Evolutionary conservation across 805 yeast genomes (phyloP), one percentile per base, ranked within the genome.

Genomic region (Tetrapisispora iriomotensis): DNA sequence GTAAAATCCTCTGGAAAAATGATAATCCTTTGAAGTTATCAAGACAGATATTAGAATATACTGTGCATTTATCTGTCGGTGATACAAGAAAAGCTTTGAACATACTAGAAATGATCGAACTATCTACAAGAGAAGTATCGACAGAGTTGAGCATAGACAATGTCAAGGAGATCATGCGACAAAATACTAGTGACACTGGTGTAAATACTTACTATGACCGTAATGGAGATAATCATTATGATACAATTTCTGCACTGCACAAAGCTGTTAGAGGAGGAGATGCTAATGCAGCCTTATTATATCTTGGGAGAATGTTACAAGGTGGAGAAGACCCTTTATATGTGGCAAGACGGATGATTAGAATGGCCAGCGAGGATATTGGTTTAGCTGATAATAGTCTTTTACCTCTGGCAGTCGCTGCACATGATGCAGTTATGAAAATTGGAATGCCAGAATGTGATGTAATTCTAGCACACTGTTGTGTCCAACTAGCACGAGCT

Each of bases 391-490:
- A 92, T 58, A 85, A 86, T 37, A 61, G 82, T 1, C 77, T 94
- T 49, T 62, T 92, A 31, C 95, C 96, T 2, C 80, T 92, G 63
- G 92, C 95, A 1, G 70, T 82, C 3, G 78, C 96, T 0, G 75
- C 94, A 0, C 84, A 83, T 57, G 84, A 85, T 31, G 86, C 96
- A 0, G 79, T 84, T 3, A 87, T 85, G 64, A 83, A 82, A 59
- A 72, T 92, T 17, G 99, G 98, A 0, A 67, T 92, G 72, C 98
- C 98, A 0, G 98, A 92, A 53, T 90, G 92, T 2, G 95, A 88
- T 56, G 68, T 84, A 19, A 77, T 86, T 6, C 62, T 92, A 31
- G 97, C 87, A 0, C 97, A 92, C 50, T 87, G 96, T 60, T 88
- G 94, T 1, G 86, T 82, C n/a, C 83, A 88, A 49, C 65, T 92